A percentile compares a stretch with the other conserved stretches of the same genome.
Conservation (phyloP, 495 filamentous ascomycete genomes). For the Stereocaulon alpinum region DNA sequence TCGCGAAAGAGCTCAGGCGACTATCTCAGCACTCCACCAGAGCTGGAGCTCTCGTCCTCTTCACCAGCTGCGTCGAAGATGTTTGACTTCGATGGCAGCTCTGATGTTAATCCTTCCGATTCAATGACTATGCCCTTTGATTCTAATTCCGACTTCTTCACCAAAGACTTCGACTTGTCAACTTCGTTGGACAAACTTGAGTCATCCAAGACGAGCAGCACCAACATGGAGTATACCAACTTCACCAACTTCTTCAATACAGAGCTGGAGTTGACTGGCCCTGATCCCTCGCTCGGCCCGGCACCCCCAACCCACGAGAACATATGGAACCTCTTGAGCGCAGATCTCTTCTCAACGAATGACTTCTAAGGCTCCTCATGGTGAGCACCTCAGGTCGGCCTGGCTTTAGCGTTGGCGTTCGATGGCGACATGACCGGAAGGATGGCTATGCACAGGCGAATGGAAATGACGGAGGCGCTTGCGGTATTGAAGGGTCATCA, state of each 20-base stretch:
- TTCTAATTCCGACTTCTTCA: slow-evolving; percentile 2
- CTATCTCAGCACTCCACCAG: slow-evolving; percentile 35
- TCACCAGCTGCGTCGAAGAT: slow-evolving; percentile 19
- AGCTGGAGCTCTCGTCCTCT: slow-evolving; percentile 26
- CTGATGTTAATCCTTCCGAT: slow-evolving; percentile 9
- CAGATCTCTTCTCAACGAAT: background rate
- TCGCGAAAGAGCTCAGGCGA: slow-evolving; percentile 29
- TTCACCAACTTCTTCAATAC: slow-evolving; percentile 6
- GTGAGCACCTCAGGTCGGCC: background rate
- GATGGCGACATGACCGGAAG: background rate
- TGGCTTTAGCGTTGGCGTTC: slow-evolving; percentile 14
- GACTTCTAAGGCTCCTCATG: background rate
- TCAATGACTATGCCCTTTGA: background rate
- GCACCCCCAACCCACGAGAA: too few species aligned
- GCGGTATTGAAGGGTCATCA: too few species aligned
- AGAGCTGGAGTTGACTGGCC: slow-evolving; percentile 8
- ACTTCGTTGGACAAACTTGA: background rate
- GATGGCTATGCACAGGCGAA: background rate
- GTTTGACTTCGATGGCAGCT: slow-evolving; percentile 14
- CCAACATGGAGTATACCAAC: background rate
- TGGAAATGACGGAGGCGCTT: background rate
- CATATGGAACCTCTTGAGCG: too few species aligned
- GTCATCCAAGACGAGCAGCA: background rate
- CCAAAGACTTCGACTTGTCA: slow-evolving; percentile 11
- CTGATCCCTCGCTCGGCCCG: background rate